phyloP scores from a whole-genome alignment of 2,329 filamentous ascomycete genomes.

The Paecilomyces variotii region DNA sequence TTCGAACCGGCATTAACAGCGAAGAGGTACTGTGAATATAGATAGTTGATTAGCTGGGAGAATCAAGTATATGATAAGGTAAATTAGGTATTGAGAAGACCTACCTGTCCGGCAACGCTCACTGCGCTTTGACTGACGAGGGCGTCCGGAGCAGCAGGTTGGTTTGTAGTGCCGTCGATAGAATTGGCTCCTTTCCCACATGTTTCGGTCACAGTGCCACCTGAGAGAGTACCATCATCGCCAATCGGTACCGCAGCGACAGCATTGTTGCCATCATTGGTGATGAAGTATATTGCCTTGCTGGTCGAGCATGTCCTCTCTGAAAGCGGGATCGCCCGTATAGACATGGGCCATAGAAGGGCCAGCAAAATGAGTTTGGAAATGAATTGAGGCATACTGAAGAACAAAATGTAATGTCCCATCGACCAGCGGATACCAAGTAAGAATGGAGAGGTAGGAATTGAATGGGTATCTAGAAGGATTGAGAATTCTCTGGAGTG shows the following conservation, averaged over 20 bases:
- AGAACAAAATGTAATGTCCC: background rate
- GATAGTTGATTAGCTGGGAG: background rate
- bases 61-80: background rate
- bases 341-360: background rate
- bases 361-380: background rate
- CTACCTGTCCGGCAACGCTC: conserved; percentile 44
- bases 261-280: conserved; percentile 44
- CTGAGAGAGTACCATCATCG: conserved; percentile 40
- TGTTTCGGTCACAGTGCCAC: conserved; percentile 37
- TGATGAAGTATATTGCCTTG: conserved; percentile 50
- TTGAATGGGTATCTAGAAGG: background rate
- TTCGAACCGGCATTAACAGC: conserved; percentile 32
- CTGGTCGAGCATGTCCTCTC: background rate
- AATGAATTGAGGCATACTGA: background rate
- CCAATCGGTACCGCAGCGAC: conserved; percentile 45
- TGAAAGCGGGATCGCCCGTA: background rate
- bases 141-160: conserved; percentile 41
- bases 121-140: conserved; percentile 46
- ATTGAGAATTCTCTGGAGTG: background rate
- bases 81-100: conserved; percentile 6
- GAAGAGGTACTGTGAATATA: conserved; percentile 10
- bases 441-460: background rate
- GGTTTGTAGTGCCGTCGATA: conserved; percentile 29
- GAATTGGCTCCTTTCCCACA: conserved; percentile 40
- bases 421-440: background rate